These are phyloP conservation scores for Priceomyces medius DNA, from an alignment of 805 yeast genomes.

Conservation along the genomic window DNA sequence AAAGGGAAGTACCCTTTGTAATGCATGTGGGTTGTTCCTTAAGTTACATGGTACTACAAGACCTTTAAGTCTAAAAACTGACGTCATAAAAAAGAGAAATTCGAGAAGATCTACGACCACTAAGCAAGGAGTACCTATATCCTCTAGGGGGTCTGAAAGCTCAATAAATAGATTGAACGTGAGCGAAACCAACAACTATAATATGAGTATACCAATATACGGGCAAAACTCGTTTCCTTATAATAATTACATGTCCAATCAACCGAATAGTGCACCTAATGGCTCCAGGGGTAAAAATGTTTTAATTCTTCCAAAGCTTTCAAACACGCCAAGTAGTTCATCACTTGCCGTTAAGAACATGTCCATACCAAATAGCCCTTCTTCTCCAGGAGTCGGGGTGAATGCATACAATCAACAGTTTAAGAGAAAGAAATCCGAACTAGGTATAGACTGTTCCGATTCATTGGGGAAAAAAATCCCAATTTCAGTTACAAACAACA, in stretches of 20 bases:
- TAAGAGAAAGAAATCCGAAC: slow-evolving; percentile 43
- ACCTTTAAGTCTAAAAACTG: slow-evolving; percentile 57
- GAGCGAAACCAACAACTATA: slow-evolving; percentile 1
- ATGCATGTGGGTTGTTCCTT: slow-evolving; percentile 62
- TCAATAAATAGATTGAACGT: slow-evolving; percentile 4
- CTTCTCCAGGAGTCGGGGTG: slow-evolving; percentile 17
- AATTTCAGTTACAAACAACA: slow-evolving; percentile 11
- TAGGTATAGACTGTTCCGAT: slow-evolving; percentile 22
- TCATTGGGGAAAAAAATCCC: slow-evolving; percentile 20
- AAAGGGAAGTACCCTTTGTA: slow-evolving; percentile 58
- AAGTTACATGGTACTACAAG: slow-evolving; percentile 63
- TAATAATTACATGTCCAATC: slow-evolving; percentile 5
- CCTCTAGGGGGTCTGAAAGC: slow-evolving; percentile 3
- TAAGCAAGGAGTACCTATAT: neutral
- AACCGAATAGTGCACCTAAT: slow-evolving; percentile 5
- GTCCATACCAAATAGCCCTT: slow-evolving; percentile 27
- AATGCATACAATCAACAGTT: slow-evolving; percentile 29
- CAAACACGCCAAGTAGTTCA: slow-evolving; percentile 15
- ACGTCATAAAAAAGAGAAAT: slow-evolving; percentile 56
- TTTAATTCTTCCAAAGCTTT: slow-evolving; percentile 42
- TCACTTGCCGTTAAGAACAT: slow-evolving; percentile 22
- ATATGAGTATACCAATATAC: slow-evolving; percentile 8
- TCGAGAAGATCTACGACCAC: slow-evolving; percentile 33
- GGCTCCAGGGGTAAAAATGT: slow-evolving; percentile 33
- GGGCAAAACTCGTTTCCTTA: slow-evolving; percentile 1